A percentile compares a stretch with the other conserved stretches of the same genome.
phyloP scores from a whole-genome alignment of 2,329 filamentous ascomycete genomes.

The Zalaria obscura region DNA sequence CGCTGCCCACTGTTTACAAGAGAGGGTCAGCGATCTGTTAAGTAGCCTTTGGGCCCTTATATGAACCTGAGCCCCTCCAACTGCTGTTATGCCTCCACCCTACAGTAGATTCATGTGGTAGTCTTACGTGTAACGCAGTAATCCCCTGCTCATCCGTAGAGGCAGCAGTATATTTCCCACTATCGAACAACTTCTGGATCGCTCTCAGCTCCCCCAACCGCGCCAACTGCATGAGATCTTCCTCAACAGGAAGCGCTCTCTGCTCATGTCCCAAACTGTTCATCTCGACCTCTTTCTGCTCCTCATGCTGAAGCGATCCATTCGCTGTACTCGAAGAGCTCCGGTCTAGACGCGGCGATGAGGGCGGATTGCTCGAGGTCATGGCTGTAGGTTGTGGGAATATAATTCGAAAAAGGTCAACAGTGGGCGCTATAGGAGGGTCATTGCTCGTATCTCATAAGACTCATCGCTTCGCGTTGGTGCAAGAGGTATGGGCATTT shows the following conservation, averaged over 20 bases:
- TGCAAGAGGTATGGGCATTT: no score
- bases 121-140: constrained; percentile 78
- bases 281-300: constrained; percentile 9
- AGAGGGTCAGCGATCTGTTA: no score
- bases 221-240: constrained; percentile 93
- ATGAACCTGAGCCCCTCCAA: neutral
- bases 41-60: constrained; percentile 32
- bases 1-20: constrained; percentile 58
- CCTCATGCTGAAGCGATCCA: neutral
- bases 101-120: neutral
- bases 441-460: no score
- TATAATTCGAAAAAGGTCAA: no score
- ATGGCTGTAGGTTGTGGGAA: no score
- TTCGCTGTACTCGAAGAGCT: no score
- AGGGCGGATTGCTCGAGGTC: neutral
- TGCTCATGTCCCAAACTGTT: constrained; percentile 19
- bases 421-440: no score
- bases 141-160: constrained; percentile 87
- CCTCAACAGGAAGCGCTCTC: constrained; percentile 37
- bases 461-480: no score
- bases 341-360: neutral
- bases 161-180: constrained; percentile 65
- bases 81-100: neutral
- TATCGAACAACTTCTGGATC: constrained; percentile 83
- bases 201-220: constrained; percentile 71